Evolutionary conservation across 1,284 basidiomycete genomes (phyloP).

Genomic region (Tylopilus orsonianus): DNA sequence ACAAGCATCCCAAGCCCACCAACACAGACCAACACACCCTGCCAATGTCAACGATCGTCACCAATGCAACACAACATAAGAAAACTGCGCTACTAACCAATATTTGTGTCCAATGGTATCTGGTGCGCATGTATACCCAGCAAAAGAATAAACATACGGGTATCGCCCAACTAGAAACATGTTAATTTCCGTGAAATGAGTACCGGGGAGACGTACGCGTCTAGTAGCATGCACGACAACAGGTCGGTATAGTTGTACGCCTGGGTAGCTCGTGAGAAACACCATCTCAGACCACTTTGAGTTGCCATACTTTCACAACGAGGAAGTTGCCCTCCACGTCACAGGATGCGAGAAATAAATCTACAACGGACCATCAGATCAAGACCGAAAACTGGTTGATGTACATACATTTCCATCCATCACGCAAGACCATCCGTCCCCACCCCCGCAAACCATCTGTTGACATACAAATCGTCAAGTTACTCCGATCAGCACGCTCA

Average conservation of each 20-base stretch:
- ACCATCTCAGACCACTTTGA: not conserved
- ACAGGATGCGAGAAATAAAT: conserved; percentile 72
- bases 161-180: conserved; percentile 68
- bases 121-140: conserved; percentile 78
- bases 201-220: conserved; percentile 55
- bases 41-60: conserved; percentile 2
- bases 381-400: not conserved
- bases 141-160: conserved; percentile 81
- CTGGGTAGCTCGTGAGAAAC: conserved; percentile 30
- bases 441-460: conserved; percentile 79
- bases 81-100: conserved; percentile 44
- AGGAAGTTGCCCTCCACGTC: conserved; percentile 87
- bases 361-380: conserved; percentile 37
- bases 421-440: conserved; percentile 64
- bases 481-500: not conserved
- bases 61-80: not conserved
- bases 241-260: conserved; percentile 86
- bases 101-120: conserved; percentile 80
- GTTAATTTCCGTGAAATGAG: conserved; percentile 10
- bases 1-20: conserved; percentile 78
- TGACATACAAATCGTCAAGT: conserved; percentile 2
- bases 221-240: conserved; percentile 83
- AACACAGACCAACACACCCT: conserved; percentile 76
- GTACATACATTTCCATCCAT: conserved; percentile 82
- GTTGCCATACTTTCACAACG: conserved; percentile 61